Base-by-base conservation (phyloP, 2,329 filamentous ascomycete genomes). In the Clathrospora elynae region DNA sequence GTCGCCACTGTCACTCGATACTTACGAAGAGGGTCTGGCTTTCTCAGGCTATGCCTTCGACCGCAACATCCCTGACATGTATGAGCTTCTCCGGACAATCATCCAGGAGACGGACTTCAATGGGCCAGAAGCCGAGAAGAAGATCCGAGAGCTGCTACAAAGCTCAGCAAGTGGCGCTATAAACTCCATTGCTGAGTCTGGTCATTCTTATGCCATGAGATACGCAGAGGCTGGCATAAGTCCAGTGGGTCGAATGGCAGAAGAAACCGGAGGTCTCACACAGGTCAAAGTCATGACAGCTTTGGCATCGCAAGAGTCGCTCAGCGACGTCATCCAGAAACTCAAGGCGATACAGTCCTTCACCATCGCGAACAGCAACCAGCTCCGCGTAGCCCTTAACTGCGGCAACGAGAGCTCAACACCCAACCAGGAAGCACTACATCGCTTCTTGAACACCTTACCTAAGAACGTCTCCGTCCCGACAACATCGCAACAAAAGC, bases 51-150 rank as follows among this genome's bases (percentile, higher is more conserved):
- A 87, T 75, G 91, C 91, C 0, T 73, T 99, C 24, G 92, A 99
- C 64, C 81, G 86, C 51, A 95, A 99, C 58, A 83, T 99, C 1
- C 86, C 90, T 0, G 86, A 86, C 41, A 95, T 99, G 90, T 89
- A 95, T 59, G 84, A 92, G 31, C 80, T 99, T 9, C 74, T 99
- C 18, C 83, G 84, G 28, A 88, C 84, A 38, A 75, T 99, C 8
- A 81, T 97, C 10, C 74, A 86, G 18, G 91, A 96, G 57, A 96
- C 93, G 1, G 82, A 97, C 67, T 99, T 99, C 62, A 87, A 91
- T 55, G 86, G 87, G 49, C 80, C 87, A 1, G 85, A 90, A 58
- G 90, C 91, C 1, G 83, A 90, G 16, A 80, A 84, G 35, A 88
- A 92, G 64, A 88, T 97, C 37, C 81, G 87, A 37, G 89, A 97